phyloP scores from a whole-genome alignment of 2,329 filamentous ascomycete genomes.

The Trichoderma afroharzianum region DNA sequence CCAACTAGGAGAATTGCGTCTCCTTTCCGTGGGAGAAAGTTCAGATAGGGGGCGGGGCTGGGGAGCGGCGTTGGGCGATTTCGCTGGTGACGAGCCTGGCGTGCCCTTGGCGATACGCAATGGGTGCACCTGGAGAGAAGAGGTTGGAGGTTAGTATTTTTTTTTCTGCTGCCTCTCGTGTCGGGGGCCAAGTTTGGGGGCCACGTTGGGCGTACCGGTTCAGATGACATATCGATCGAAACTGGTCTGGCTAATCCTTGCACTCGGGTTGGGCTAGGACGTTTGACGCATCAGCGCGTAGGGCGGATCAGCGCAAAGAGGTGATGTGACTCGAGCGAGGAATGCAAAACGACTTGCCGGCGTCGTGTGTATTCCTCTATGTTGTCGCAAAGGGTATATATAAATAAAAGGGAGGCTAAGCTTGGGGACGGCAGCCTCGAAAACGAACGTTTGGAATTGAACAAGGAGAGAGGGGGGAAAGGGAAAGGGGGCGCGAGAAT shows the following conservation, averaged over 20 bases:
- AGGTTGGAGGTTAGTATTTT: neutral
- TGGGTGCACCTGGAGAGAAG: conserved; percentile 60
- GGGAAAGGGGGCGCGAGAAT: conserved; percentile 10
- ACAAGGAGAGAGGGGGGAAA: conserved; percentile 4
- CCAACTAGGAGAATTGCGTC: conserved; percentile 91
- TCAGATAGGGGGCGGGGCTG: conserved; percentile 78
- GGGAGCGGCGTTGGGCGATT: conserved; percentile 57
- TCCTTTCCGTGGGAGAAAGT: conserved; percentile 78
- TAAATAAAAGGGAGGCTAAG: conserved; percentile 6
- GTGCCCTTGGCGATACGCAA: conserved; percentile 73
- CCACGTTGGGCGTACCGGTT: conserved; percentile 34
- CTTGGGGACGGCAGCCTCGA: neutral
- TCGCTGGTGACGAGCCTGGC: conserved; percentile 57
- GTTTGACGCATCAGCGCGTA: conserved; percentile 34
- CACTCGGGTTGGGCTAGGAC: conserved; percentile 21
- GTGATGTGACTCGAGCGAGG: conserved; percentile 24
- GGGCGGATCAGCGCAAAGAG: conserved; percentile 19
- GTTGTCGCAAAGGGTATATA: conserved; percentile 12
- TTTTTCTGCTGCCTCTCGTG: neutral
- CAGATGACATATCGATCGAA: conserved; percentile 35
- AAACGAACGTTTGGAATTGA: conserved; percentile 15
- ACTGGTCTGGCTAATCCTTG: conserved; percentile 19
- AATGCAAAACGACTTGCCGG: conserved; percentile 30
- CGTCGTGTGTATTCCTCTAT: neutral
- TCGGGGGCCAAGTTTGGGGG: neutral